These are phyloP conservation scores for Botryosphaeria dothidea DNA, from an alignment of 2,329 filamentous ascomycete species.

Conservation along the genomic window DNA sequence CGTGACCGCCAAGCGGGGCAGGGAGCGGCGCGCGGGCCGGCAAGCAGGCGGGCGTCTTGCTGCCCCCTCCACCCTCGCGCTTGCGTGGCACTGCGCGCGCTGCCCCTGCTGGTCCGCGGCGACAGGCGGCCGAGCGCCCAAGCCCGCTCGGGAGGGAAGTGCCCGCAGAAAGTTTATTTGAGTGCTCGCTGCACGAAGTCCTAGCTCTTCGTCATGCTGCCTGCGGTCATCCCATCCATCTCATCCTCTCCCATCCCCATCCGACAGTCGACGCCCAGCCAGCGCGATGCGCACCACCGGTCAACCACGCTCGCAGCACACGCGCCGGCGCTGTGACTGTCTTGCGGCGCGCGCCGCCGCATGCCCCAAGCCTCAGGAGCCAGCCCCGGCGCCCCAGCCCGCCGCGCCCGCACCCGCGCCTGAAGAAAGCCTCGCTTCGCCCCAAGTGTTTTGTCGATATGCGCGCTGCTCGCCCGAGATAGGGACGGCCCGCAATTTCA, in stretches of 20 bases:
- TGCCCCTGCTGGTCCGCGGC: constrained; percentile 1
- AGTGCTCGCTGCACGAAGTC: constrained; percentile 12
- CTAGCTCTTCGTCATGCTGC: constrained; percentile 18
- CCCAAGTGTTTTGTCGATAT: constrained; percentile 12
- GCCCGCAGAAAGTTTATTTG: constrained; percentile 21
- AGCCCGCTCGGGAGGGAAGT: constrained; percentile 18
- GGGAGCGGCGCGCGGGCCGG: constrained; percentile 5
- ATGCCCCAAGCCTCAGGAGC: constrained; percentile 12
- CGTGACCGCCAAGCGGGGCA: constrained; percentile 18
- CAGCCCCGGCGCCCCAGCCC: constrained; percentile 14
- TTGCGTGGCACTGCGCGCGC: background rate
- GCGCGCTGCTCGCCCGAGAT: constrained; percentile 15
- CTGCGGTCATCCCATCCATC: constrained; percentile 12
- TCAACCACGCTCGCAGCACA: background rate
- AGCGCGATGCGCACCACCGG: background rate
- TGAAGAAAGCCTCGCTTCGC: constrained; percentile 13
- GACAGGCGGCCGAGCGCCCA: constrained; percentile 5
- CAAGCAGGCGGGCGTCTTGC: background rate
- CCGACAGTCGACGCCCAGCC: background rate
- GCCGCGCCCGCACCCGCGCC: background rate
- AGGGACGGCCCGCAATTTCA: constrained; percentile 19
- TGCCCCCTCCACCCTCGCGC: background rate
- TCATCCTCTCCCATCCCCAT: background rate
- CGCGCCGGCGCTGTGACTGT: background rate
- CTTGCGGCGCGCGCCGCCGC: background rate